Percentiles rank a stretch among this genome's conserved stretches.
phyloP scores from a whole-genome alignment of 306 rosid species.

The Quercus gilva region DNA sequence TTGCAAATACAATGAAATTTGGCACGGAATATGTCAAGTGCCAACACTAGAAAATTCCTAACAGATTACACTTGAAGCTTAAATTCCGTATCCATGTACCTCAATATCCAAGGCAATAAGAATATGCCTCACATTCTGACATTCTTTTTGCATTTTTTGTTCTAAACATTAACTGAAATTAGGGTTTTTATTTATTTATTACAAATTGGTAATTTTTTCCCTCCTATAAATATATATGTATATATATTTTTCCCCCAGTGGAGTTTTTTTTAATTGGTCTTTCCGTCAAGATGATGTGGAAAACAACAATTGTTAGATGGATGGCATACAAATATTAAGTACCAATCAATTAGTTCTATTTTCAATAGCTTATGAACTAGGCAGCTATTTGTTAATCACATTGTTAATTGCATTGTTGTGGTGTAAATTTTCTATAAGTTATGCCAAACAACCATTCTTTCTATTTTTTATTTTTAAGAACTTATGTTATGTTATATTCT shows the following conservation, averaged over 20 bases:
- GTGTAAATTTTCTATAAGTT: not conserved
- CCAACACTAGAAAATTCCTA: no score
- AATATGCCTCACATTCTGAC: not conserved
- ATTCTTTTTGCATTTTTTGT: not conserved
- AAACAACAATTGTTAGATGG: not conserved
- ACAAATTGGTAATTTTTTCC: not conserved
- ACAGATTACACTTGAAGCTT: not conserved
- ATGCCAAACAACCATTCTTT: not conserved
- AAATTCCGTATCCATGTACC: not conserved
- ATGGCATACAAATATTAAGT: not conserved
- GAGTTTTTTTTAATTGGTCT: not conserved
- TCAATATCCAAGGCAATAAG: not conserved
- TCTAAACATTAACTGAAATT: slow-evolving; percentile 17
- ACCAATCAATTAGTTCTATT: not conserved
- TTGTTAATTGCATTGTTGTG: not conserved
- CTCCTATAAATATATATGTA: not conserved
- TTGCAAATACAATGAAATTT: no score
- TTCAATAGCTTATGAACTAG: not conserved
- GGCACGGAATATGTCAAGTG: no score
- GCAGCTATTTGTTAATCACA: not conserved
- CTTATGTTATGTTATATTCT: not conserved
- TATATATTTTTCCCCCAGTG: not conserved
- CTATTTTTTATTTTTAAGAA: not conserved
- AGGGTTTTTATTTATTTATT: slow-evolving; percentile 1
- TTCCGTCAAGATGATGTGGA: not conserved